Base-by-base conservation (phyloP, 108 stramenopile genomes). In the Skeletonema grethae region DNA sequence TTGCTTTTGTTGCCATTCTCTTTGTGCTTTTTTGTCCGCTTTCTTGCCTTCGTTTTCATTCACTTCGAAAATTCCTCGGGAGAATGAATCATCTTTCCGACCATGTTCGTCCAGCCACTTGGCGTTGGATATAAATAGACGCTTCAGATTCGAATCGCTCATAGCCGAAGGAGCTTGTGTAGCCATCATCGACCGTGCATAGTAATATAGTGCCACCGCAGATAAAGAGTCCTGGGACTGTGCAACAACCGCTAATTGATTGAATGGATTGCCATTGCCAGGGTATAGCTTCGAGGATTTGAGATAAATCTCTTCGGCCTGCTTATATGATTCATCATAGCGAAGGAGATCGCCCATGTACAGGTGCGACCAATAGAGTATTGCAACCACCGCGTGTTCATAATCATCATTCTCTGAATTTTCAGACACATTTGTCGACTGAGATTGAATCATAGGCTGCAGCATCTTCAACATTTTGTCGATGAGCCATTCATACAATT, bases 191-290 rank as follows among this genome's bases (percentile, higher is more conserved):
- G 87, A 79, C n/a, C 93, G 78, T 10, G 82, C 82, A 69, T 95
- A 95, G 72, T 87, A 90, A 57, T 95, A 92, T 0, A 95, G 65
- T 0, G 91, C 82, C 0, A 84, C 66, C 38, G 64, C 74, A 12
- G 76, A 60, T 22, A 77, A 65, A 7, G 69, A 60, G 36, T 70
- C 86, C 31, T 86, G 80, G 24, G 76, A 50, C 60, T 91, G 90
- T 1, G 82, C 82, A 9, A 95, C 87, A 0, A 95, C 93, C 3
- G 91, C 93, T 48, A 95, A 57, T 69, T 95, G 93, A 72, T 95
- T 95, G 77, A 82, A 88, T 1, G 93, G 88, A 65, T 92, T 91
- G 12, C 93, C 93, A 20, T 75, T 79, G 20, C 87, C 88, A 7
- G 93, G 93, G 15, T 83, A 79, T 8, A 95, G 53, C 57, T 77